Conservation (phyloP, 2,329 filamentous ascomycete species). For the Colletotrichum sp. region DNA sequence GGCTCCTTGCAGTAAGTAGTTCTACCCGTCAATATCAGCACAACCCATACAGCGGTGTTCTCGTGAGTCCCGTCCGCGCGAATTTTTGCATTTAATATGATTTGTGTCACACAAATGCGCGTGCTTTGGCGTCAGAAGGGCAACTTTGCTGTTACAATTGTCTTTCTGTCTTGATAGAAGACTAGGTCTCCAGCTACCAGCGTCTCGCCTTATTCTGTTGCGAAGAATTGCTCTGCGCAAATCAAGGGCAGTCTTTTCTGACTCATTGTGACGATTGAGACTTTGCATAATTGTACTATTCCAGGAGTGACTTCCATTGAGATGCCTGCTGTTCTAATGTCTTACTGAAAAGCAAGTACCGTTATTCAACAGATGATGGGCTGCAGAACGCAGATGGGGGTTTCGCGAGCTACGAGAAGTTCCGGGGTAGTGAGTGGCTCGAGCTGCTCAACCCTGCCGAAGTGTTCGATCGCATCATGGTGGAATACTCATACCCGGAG, state of each 20-base stretch:
- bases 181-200: not conserved
- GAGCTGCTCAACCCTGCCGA: no score
- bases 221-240: no score
- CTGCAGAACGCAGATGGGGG: no score
- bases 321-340: not conserved
- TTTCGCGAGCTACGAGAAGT: no score
- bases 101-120: not conserved
- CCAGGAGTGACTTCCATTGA: not conserved
- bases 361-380: not conserved
- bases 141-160: not conserved
- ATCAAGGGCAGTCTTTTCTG: not conserved
- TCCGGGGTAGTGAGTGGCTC: no score
- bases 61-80: not conserved
- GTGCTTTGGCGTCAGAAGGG: not conserved
- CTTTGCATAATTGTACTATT: not conserved
- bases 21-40: not conserved
- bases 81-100: not conserved
- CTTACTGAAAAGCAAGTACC: not conserved
- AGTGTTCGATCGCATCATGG: no score
- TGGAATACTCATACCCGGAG: no score
- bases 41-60: not conserved
- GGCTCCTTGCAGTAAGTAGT: not conserved
- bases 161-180: not conserved
- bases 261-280: not conserved
- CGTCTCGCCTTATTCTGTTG: not conserved